Evolutionary conservation across 352 stramenopile genomes (phyloP), one percentile per base, ranked within the genome.

Genomic region (Thraustotheca clavata): DNA sequence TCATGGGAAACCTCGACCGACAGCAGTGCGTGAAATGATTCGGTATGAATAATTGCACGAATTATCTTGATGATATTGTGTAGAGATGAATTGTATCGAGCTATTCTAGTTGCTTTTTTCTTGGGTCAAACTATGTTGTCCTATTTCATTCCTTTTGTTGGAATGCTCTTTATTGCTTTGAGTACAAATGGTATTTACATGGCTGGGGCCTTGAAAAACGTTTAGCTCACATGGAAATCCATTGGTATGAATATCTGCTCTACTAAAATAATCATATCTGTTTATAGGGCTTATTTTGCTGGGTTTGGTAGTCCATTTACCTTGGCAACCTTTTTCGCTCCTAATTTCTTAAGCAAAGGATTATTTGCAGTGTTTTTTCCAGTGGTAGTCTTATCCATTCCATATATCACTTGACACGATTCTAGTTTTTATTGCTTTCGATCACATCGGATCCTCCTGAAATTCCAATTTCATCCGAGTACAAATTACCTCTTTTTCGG

Each of bases 301-400:
- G 86, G 83, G 1, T 95, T 95, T 67, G 86, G 86, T 4, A 87
- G 80, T 52, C 86, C 86, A 8, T 95, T 93, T 46, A 95, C 86
- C 20, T 69, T 95, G 31, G 86, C 86, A 26, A 95, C 86, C 7
- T 95, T 93, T 66, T 95, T 95, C 59, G 82, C 91, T 18, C 83
- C 83, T 3, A 95, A 95, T 61, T 95, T 95, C 70, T 82, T 95
- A 52, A 92, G 82, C 79, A 93, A 92, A 71, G 86, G 86, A 67
- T 90, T 93, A 49, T 95, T 93, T 38, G 86, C 86, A 5, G 67
- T 95, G 57, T 75, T 95, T 9, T 95, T 95, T 55, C 86, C 86
- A 18, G 76, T 93, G 63, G 85, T 94, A 69, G 67, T 16, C 11
- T 55, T 0, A 12, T 5, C 11, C 26, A 3, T 31, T 7, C 4